These are phyloP conservation scores for Auricularia heimuer DNA, from an alignment of 768 basidiomycete species.

Conservation along the genomic window DNA sequence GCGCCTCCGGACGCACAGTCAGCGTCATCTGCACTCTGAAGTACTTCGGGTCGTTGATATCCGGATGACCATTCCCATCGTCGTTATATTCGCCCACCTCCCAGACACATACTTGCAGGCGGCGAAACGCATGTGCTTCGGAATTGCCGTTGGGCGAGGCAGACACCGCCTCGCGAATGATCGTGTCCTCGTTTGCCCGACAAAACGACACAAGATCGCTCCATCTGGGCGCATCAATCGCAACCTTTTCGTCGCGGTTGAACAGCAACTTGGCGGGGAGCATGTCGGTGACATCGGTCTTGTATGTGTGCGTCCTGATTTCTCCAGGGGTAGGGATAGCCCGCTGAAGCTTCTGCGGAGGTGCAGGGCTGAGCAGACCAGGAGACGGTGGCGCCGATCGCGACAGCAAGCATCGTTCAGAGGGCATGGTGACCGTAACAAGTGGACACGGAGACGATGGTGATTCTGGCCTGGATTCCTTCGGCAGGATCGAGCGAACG, in stretches of 20 bases:
- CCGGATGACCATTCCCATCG: neutral
- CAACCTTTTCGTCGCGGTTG: neutral
- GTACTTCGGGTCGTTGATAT: slow-evolving; percentile 1
- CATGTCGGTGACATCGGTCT: neutral
- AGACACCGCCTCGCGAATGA: neutral
- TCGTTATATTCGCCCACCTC: neutral
- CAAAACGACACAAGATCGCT: neutral
- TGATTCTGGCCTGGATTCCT: neutral
- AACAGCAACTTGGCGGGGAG: neutral
- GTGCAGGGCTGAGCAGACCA: neutral
- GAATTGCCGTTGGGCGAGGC: neutral
- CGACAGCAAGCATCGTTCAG: neutral
- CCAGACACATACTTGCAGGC: neutral
- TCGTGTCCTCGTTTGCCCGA: neutral
- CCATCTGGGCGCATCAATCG: slow-evolving; percentile 1
- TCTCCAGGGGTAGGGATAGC: neutral
- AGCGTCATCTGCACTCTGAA: neutral
- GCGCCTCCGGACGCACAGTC: neutral
- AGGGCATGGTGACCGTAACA: neutral
- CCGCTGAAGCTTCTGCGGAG: neutral
- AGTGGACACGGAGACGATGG: neutral
- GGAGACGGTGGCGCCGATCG: neutral
- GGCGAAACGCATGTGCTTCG: neutral
- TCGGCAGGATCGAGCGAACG: neutral
- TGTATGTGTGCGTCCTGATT: neutral